phyloP scores from a whole-genome alignment of 805 yeast genomes.

The Wickerhamiella hasegawae region DNA sequence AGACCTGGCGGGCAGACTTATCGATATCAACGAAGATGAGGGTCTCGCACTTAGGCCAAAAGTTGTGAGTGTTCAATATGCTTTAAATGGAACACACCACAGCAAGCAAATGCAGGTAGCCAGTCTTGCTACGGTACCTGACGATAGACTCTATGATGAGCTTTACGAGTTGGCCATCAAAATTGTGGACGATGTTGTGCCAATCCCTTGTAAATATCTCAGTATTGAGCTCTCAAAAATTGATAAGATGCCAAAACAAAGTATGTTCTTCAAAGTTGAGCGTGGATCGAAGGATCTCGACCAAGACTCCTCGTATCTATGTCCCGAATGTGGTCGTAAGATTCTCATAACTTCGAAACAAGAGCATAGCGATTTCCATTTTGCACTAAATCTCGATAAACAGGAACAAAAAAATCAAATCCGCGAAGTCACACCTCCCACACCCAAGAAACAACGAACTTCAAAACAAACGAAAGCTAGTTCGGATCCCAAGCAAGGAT shows the following conservation, averaged over 20 bases:
- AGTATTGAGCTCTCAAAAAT: conserved; percentile 11
- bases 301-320: conserved; percentile 6
- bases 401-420: conserved; percentile 13
- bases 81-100: background rate
- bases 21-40: conserved; percentile 54
- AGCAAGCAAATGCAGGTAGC: background rate
- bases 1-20: conserved; percentile 53
- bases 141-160: background rate
- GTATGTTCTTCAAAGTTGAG: conserved; percentile 7
- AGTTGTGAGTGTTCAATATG: conserved; percentile 30
- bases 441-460: too few relatives aligned
- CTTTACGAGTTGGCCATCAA: conserved; percentile 5
- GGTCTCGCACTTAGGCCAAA: conserved; percentile 33
- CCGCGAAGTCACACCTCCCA: too few relatives aligned
- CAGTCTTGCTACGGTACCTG: background rate
- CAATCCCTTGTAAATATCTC: conserved; percentile 9
- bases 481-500: background rate
- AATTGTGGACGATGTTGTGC: conserved; percentile 5
- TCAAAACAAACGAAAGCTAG: too few relatives aligned
- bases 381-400: conserved; percentile 20
- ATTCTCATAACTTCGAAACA: conserved; percentile 10
- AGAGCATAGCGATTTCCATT: conserved; percentile 28
- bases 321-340: conserved; percentile 17
- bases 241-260: conserved; percentile 9
- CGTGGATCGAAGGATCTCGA: conserved; percentile 4